Evolutionary conservation across 2,329 filamentous ascomycete genomes (phyloP).

Genomic region (Ophiostoma quercus): DNA sequence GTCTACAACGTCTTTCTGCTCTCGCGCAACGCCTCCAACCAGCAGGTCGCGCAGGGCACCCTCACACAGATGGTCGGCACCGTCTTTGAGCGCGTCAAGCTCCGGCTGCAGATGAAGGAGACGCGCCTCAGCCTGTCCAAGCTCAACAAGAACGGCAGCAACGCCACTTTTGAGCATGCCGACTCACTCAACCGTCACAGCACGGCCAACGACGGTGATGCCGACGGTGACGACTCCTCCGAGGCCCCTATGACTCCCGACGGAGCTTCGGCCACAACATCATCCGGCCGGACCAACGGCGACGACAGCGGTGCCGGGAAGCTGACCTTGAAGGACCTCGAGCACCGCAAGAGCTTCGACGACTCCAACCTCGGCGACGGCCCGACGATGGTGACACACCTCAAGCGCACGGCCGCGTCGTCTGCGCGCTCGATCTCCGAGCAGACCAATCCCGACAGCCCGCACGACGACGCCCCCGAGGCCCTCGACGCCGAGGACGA

Average conservation of each 20-base stretch:
- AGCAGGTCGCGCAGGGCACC: conserved; percentile 94
- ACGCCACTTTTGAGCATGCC: conserved; percentile 47
- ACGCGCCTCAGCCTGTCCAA: conserved; percentile 57
- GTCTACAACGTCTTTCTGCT: conserved; percentile 99
- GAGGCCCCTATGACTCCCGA: conserved; percentile 27
- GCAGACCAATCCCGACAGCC: conserved; percentile 51
- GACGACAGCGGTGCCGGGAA: conserved; percentile 39
- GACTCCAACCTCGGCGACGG: conserved; percentile 63
- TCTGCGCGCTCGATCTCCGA: conserved; percentile 47
- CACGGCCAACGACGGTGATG: conserved; percentile 29
- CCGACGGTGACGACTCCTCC: conserved; percentile 35
- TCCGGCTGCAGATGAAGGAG: conserved; percentile 80
- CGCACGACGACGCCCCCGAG: conserved; percentile 53
- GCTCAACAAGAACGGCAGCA: conserved; percentile 50
- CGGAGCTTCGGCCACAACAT: conserved; percentile 30
- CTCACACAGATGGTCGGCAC: conserved; percentile 98
- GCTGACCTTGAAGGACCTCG: conserved; percentile 61
- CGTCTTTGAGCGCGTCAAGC: conserved; percentile 91
- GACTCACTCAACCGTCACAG: conserved; percentile 29
- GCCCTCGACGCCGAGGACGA: conserved; percentile 74
- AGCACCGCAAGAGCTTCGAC: conserved; percentile 63
- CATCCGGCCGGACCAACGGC: conserved; percentile 23
- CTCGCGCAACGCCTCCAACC: conserved; percentile 88
- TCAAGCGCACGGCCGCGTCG: conserved; percentile 41
- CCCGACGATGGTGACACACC: conserved; percentile 60